Evolutionary conservation across 2,329 filamentous ascomycete genomes (phyloP).

Genomic region (Capronia epimyces): DNA sequence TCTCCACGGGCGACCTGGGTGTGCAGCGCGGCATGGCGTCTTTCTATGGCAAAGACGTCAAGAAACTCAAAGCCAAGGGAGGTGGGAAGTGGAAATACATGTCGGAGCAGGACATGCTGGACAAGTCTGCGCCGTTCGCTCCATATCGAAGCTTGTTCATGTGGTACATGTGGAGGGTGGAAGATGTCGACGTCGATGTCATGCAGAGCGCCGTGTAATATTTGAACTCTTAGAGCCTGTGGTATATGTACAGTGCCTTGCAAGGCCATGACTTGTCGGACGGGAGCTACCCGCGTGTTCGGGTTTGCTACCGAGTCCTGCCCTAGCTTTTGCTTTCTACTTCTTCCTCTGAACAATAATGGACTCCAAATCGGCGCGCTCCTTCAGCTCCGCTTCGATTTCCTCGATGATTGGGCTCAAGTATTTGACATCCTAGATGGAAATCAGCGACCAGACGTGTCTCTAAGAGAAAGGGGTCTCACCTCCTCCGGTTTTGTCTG

Average conservation of each 20-base stretch:
- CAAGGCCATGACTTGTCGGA: neutral
- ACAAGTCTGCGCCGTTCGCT: constrained; percentile 69
- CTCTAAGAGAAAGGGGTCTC: constrained; percentile 29
- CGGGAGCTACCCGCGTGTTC: neutral
- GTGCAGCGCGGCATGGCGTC: constrained; percentile 92
- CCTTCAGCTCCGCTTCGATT: constrained; percentile 61
- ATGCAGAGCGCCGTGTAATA: constrained; percentile 16
- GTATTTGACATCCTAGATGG: constrained; percentile 58
- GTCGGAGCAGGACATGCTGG: constrained; percentile 85
- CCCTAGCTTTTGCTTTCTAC: neutral
- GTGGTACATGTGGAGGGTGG: constrained; percentile 97
- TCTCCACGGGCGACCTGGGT: constrained; percentile 84
- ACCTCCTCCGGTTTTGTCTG: constrained; percentile 65
- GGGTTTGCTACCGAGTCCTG: neutral
- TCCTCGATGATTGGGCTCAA: constrained; percentile 62
- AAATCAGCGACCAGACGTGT: constrained; percentile 26
- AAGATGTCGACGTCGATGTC: constrained; percentile 59
- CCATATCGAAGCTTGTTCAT: constrained; percentile 91
- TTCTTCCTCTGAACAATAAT: constrained; percentile 47
- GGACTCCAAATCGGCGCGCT: constrained; percentile 63
- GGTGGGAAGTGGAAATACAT: constrained; percentile 98
- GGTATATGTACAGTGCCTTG: constrained; percentile 6
- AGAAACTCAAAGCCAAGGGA: constrained; percentile 70
- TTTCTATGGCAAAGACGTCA: constrained; percentile 74
- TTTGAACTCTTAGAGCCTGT: neutral